A percentile compares a stretch with the other conserved stretches of the same genome.
Evolutionary conservation across 768 basidiomycete genomes (phyloP).

Genomic region (Mycena venus): DNA sequence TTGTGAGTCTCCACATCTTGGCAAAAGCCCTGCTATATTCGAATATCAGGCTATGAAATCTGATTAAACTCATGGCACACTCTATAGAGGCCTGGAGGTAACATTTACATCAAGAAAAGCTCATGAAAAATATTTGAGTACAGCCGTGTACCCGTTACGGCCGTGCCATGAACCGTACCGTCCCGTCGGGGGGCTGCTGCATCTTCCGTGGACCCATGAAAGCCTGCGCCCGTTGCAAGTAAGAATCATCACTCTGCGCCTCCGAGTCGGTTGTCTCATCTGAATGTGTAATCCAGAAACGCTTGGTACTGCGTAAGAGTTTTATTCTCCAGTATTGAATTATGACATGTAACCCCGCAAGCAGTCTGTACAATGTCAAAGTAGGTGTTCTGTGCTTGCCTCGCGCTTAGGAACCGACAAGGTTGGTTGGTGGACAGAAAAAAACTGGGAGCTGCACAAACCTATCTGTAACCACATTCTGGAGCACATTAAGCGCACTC

Average conservation of each 20-base stretch:
- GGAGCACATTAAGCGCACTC: background rate
- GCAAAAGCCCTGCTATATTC: no score
- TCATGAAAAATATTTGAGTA: no score
- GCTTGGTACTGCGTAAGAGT: slow-evolving; percentile 16
- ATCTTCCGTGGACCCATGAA: slow-evolving; percentile 11
- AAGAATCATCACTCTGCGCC: slow-evolving; percentile 5
- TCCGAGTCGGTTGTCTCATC: background rate
- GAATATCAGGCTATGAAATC: no score
- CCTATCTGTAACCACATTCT: background rate
- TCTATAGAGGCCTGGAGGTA: no score
- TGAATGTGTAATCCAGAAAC: slow-evolving; percentile 13
- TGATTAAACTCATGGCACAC: no score
- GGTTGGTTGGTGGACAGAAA: slow-evolving; percentile 13
- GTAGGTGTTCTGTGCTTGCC: slow-evolving; percentile 14
- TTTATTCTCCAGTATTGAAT: slow-evolving; percentile 17
- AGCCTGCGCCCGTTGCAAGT: slow-evolving; percentile 17
- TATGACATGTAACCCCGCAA: slow-evolving; percentile 14
- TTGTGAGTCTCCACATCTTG: no score
- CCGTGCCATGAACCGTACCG: no score
- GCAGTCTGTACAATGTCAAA: slow-evolving; percentile 15
- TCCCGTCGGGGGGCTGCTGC: no score
- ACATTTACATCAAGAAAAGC: no score
- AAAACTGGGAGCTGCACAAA: slow-evolving; percentile 18
- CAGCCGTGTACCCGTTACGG: no score
- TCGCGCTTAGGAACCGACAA: slow-evolving; percentile 8